Percentiles rank a stretch among this genome's conserved stretches.
Evolutionary conservation across 345 rosid species (phyloP).

Genomic region (Hirschfeldia incana): DNA sequence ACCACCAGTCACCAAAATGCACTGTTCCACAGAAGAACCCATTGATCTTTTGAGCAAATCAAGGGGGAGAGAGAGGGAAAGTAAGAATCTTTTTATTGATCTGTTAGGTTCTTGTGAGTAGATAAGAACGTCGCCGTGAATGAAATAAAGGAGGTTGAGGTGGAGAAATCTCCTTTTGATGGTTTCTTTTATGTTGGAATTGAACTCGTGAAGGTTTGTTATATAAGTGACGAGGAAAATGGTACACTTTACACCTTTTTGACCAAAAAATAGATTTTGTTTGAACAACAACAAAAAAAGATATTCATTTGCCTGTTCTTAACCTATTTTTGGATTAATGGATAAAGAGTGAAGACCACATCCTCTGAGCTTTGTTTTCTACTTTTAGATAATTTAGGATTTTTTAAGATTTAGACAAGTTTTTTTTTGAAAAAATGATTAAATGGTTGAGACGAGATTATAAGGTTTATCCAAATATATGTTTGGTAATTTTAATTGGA

Average conservation of each 20-base stretch:
- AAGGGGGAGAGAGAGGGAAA: not conserved
- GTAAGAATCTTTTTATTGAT: constrained; percentile 11
- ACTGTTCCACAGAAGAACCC: constrained; percentile 48
- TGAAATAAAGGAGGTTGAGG: constrained; percentile 4
- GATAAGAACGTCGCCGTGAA: constrained; percentile 40
- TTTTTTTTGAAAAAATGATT: too few species aligned
- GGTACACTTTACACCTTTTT: constrained; percentile 15
- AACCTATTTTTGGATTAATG: constrained; percentile 33
- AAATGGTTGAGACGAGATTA: too few species aligned
- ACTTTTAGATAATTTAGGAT: not conserved
- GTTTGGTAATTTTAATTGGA: too few species aligned
- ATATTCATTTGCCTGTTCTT: constrained; percentile 15
- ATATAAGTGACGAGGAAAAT: constrained; percentile 5
- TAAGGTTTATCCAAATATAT: too few species aligned
- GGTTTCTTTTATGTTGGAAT: constrained; percentile 15
- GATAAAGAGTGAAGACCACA: constrained; percentile 37
- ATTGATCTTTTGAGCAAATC: constrained; percentile 43
- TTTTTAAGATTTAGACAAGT: not conserved
- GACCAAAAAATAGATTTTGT: constrained; percentile 26
- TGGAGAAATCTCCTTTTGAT: not conserved
- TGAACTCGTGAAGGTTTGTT: constrained; percentile 21
- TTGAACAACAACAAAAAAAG: not conserved
- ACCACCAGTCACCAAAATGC: constrained; percentile 89
- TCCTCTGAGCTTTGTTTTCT: constrained; percentile 29
- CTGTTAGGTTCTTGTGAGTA: constrained; percentile 15